Evolutionary conservation across 306 rosid genomes (phyloP), one percentile per base, ranked within the genome.

Genomic region (Ochetophila trinervis): DNA sequence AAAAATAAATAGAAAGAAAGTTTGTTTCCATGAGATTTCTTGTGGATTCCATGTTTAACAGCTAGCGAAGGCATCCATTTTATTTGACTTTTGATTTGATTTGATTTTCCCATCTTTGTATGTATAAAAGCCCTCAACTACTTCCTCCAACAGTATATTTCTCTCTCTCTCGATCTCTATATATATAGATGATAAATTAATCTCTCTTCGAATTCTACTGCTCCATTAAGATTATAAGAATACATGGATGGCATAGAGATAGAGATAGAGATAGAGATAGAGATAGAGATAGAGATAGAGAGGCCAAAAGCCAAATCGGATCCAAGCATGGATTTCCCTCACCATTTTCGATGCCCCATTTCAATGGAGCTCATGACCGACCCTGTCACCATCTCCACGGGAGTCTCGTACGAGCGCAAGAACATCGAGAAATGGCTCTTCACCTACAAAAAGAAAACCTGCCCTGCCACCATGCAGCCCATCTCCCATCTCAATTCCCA

Each of bases 401-500:
- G 88, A 15, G 79, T 84, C 51, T 74, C 83, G 36, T 84, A 84
- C 63, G 88, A 84, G n/a, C 76, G 88, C 40, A 63, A 57, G 35
- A 80, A 63, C 75, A 84, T 84, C 13, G 79, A 74, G 65, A 80
- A 68, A 65, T 84, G 88, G 88, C 75, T 84, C 62, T 80, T 77
- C 79, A 56, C 66, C 14, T 80, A 77, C 83, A 77, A 80, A 53
- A 84, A 84, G 76, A 68, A 68, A 8, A 84, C 88, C 3, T 84
- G 88, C 35, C 88, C 88, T 1, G 81, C 85, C 23, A 84, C 88
- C 19, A 80, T 80, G 85, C 83, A 84, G 55, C 64, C 5, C 56
- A 15, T 72, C 19, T 37, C 59, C 7, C 70, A 74, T 30, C 67
- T 74, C 47, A 67, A 77, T 30, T 65, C 77, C 44, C 70, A 63